Evolutionary conservation across 495 filamentous ascomycete genomes (phyloP).

Genomic region (Umbilicaria muhlenbergii): DNA sequence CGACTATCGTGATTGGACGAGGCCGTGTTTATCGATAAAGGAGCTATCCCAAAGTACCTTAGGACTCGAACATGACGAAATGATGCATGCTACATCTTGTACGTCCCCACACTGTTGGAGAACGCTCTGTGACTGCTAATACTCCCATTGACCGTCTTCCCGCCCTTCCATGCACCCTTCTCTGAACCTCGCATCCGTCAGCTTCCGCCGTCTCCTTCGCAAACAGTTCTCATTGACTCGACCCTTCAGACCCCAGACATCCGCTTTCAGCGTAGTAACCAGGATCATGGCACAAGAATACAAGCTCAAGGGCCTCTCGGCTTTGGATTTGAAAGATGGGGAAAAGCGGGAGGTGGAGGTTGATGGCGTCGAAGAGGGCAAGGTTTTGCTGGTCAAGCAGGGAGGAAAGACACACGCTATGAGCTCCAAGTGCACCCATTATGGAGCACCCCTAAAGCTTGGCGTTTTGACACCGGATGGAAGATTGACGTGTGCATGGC

Average conservation of each 20-base stretch:
- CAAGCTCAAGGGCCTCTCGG: slow-evolving; percentile 67
- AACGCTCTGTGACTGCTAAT: too few species aligned
- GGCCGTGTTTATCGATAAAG: too few species aligned
- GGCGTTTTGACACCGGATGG: slow-evolving; percentile 74
- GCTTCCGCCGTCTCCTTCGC: too few species aligned
- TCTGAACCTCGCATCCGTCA: too few species aligned
- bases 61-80: too few species aligned
- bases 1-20: too few species aligned
- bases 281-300: slow-evolving; percentile 53
- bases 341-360: slow-evolving; percentile 84
- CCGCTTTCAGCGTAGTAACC: slow-evolving; percentile 12
- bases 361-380: slow-evolving; percentile 70
- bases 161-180: too few species aligned
- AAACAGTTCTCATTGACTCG: too few species aligned
- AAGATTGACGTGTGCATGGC: slow-evolving; percentile 84
- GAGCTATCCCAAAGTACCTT: too few species aligned
- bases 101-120: too few species aligned
- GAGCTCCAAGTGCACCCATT: slow-evolving; percentile 86
- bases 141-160: too few species aligned
- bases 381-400: slow-evolving; percentile 69
- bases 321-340: slow-evolving; percentile 53
- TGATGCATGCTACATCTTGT: too few species aligned
- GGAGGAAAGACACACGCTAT: slow-evolving; percentile 60
- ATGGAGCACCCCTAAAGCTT: slow-evolving; percentile 71
- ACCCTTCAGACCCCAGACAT: neutral